Evolutionary conservation across 2,329 filamentous ascomycete genomes (phyloP).

Genomic region (Clonostachys solani): DNA sequence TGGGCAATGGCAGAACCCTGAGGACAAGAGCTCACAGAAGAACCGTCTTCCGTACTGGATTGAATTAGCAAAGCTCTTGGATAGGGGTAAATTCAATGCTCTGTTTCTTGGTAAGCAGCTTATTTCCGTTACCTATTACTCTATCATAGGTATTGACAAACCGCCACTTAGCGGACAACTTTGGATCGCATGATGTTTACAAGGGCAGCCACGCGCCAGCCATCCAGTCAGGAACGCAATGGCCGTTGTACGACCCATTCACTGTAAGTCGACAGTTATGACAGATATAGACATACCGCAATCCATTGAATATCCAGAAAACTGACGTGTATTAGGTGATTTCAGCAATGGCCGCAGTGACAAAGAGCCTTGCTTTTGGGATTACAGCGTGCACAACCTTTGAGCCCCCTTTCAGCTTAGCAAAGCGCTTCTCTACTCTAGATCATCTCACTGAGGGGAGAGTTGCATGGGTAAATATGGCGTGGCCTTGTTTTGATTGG

Average conservation of each 20-base stretch:
- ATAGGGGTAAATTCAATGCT: constrained; percentile 59
- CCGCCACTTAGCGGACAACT: constrained; percentile 30
- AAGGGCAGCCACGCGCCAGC: constrained; percentile 6
- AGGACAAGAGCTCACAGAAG: constrained; percentile 58
- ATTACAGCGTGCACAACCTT: constrained; percentile 62
- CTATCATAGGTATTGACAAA: constrained; percentile 63
- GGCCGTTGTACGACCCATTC: constrained; percentile 10
- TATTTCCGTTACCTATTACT: constrained; percentile 58
- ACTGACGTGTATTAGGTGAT: constrained; percentile 16
- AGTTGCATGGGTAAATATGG: constrained; percentile 43
- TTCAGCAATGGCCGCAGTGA: constrained; percentile 62
- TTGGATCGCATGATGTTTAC: constrained; percentile 38
- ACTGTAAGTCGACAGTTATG: constrained; percentile 20
- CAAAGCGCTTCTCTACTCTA: constrained; percentile 57
- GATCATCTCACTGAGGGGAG: constrained; percentile 59
- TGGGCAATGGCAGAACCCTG: constrained; percentile 43
- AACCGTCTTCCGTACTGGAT: constrained; percentile 59
- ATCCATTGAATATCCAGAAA: constrained; percentile 4
- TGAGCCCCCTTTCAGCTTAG: constrained; percentile 57
- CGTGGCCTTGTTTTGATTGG: background rate
- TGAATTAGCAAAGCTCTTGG: constrained; percentile 57
- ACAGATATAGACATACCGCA: background rate
- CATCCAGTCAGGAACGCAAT: constrained; percentile 7
- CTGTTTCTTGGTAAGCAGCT: constrained; percentile 61
- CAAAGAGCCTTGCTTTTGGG: constrained; percentile 58